phyloP scores from a whole-genome alignment of 345 rosid genomes.

The Populus deltoides region DNA sequence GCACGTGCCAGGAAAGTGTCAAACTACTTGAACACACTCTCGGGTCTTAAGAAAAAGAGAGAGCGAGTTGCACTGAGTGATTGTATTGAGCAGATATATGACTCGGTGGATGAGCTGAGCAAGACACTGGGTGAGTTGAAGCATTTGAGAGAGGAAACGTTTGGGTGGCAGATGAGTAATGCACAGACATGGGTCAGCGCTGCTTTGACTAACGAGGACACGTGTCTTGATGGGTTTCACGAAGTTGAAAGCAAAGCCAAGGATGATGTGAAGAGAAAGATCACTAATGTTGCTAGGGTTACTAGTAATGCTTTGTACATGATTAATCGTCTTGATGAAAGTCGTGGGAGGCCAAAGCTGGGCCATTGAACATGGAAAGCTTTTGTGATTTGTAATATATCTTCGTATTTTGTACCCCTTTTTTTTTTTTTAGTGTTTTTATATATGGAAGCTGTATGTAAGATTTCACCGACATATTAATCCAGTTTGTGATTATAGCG shows the following conservation, averaged over 20 bases:
- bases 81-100: slow-evolving; percentile 72
- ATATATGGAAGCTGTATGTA: too few relatives aligned
- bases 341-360: slow-evolving; percentile 14
- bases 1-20: slow-evolving; percentile 42
- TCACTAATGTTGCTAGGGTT: slow-evolving; percentile 55
- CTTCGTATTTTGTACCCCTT: background rate
- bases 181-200: slow-evolving; percentile 90
- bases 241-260: slow-evolving; percentile 40
- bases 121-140: slow-evolving; percentile 52
- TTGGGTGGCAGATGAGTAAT: slow-evolving; percentile 65
- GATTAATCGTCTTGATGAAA: slow-evolving; percentile 58
- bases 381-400: background rate
- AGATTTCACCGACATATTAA: too few relatives aligned
- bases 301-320: slow-evolving; percentile 86
- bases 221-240: slow-evolving; percentile 83
- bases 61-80: slow-evolving; percentile 57
- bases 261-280: slow-evolving; percentile 46
- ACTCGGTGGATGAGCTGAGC: slow-evolving; percentile 64
- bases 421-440: background rate
- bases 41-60: slow-evolving; percentile 21
- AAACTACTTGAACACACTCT: slow-evolving; percentile 23
- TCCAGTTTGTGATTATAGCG: too few relatives aligned
- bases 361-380: background rate
- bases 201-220: slow-evolving; percentile 76
- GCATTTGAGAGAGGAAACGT: slow-evolving; percentile 50